A percentile compares a stretch with the other conserved stretches of the same genome.
Evolutionary conservation across 2,329 filamentous ascomycete genomes (phyloP).

Genomic region (Cytospora piceicola): DNA sequence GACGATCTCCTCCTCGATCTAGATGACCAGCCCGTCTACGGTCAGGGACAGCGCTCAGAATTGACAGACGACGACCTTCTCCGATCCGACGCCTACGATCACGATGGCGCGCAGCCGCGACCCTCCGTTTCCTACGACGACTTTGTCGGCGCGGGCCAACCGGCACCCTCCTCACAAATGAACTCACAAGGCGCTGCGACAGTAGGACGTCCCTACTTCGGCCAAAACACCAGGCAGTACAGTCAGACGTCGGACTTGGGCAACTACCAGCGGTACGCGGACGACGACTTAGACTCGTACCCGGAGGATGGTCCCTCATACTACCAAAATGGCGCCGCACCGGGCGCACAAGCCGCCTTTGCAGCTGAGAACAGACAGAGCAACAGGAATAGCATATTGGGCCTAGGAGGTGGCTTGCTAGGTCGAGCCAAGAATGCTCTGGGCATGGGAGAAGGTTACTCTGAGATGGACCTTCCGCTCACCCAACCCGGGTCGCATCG

Average conservation of each 20-base stretch:
- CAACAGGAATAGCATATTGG: slow-evolving; percentile 86
- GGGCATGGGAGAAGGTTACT: slow-evolving; percentile 86
- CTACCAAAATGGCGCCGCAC: slow-evolving; percentile 72
- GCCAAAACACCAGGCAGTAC: slow-evolving; percentile 47
- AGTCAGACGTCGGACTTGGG: slow-evolving; percentile 81
- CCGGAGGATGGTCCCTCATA: slow-evolving; percentile 77
- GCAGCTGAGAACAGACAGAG: slow-evolving; percentile 52
- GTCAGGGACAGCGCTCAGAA: slow-evolving; percentile 75
- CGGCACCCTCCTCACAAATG: slow-evolving; percentile 41
- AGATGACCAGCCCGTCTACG: slow-evolving; percentile 73
- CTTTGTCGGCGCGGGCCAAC: slow-evolving; percentile 72
- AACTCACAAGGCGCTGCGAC: slow-evolving; percentile 42
- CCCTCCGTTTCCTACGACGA: slow-evolving; percentile 94
- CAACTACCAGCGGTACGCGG: slow-evolving; percentile 90
- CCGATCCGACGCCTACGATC: slow-evolving; percentile 72
- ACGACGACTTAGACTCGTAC: slow-evolving; percentile 77
- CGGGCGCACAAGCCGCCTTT: slow-evolving; percentile 56
- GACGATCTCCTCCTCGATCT: slow-evolving; percentile 74
- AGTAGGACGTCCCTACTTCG: slow-evolving; percentile 49
- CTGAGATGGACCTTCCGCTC: slow-evolving; percentile 96
- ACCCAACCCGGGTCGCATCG: slow-evolving; percentile 67
- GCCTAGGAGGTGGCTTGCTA: slow-evolving; percentile 83
- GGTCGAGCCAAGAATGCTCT: slow-evolving; percentile 88
- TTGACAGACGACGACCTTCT: slow-evolving; percentile 81
- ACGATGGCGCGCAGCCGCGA: slow-evolving; percentile 67